phyloP scores from a whole-genome alignment of 495 filamentous ascomycete genomes.

The Aspergillus kassunensis region DNA sequence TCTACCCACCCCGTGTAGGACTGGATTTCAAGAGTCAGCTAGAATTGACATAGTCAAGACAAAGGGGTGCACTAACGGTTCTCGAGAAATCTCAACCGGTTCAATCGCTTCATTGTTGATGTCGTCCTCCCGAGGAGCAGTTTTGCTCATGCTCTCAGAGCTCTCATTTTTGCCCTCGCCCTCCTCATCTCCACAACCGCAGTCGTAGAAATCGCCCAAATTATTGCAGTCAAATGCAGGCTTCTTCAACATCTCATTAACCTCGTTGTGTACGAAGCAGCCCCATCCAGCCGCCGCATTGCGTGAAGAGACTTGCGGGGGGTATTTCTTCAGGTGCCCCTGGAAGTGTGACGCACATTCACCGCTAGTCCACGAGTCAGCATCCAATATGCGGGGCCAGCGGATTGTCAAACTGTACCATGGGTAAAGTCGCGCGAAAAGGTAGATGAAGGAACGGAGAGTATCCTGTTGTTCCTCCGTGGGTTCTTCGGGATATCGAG shows the following conservation, averaged over 20 bases:
- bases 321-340: slow-evolving; percentile 71
- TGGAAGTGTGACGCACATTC: slow-evolving; percentile 94
- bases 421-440: slow-evolving; percentile 91
- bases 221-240: slow-evolving; percentile 80
- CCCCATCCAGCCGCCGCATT: slow-evolving; percentile 86
- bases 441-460: slow-evolving; percentile 76
- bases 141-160: slow-evolving; percentile 9
- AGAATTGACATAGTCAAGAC: slow-evolving; percentile 1
- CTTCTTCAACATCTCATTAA: slow-evolving; percentile 84
- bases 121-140: slow-evolving; percentile 1
- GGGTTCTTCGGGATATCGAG: slow-evolving; percentile 84
- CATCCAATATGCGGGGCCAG: neutral
- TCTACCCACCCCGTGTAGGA: slow-evolving; percentile 25
- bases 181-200: slow-evolving; percentile 82
- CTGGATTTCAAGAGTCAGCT: slow-evolving; percentile 18
- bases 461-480: slow-evolving; percentile 78
- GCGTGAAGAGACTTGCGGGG: slow-evolving; percentile 85
- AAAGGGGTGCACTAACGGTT: slow-evolving; percentile 30
- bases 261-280: slow-evolving; percentile 91
- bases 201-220: slow-evolving; percentile 92
- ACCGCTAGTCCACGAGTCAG: slow-evolving; percentile 52
- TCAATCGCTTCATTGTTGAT: slow-evolving; percentile 18
- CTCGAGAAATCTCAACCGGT: slow-evolving; percentile 40
- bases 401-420: slow-evolving; percentile 44
- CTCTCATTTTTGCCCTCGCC: slow-evolving; percentile 13